These are phyloP conservation scores for Alternaria ethzedia DNA, from an alignment of 2,329 filamentous ascomycete genomes.

Conservation along the genomic window DNA sequence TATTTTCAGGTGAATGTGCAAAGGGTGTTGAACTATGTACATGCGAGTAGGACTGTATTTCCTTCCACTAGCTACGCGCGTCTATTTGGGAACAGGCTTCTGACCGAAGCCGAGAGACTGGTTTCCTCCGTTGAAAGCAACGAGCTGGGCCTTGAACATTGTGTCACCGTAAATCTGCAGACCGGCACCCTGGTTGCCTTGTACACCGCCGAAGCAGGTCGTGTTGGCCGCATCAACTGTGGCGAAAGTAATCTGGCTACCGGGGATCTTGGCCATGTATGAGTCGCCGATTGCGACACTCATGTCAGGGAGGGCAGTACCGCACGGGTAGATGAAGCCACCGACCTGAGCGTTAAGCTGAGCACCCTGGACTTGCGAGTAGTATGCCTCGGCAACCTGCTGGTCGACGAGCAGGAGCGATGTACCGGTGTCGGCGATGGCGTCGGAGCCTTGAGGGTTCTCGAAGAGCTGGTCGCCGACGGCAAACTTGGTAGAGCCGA, in stretches of 20 bases:
- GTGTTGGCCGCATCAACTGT: conserved; percentile 49
- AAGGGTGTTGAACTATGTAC: conserved; percentile 14
- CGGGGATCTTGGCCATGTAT: conserved; percentile 64
- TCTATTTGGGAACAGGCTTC: conserved; percentile 24
- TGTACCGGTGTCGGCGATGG: conserved; percentile 64
- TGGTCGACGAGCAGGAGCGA: conserved; percentile 67
- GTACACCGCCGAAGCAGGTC: conserved; percentile 72
- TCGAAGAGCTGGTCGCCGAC: conserved; percentile 62
- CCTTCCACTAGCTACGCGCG: background rate
- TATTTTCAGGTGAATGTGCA: conserved; percentile 12
- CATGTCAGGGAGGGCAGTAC: conserved; percentile 51
- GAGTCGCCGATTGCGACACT: conserved; percentile 63
- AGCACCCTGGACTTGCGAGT: conserved; percentile 50
- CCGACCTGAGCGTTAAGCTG: conserved; percentile 46
- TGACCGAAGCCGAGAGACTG: conserved; percentile 60
- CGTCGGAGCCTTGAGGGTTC: conserved; percentile 56
- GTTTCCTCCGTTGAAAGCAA: conserved; percentile 64
- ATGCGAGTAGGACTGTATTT: conserved; percentile 5
- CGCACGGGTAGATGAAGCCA: conserved; percentile 55
- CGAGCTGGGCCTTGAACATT: conserved; percentile 66
- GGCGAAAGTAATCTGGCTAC: conserved; percentile 51
- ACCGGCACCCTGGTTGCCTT: conserved; percentile 60
- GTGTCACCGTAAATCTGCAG: conserved; percentile 70
- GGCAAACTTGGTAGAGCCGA: conserved; percentile 63
- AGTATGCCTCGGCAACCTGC: conserved; percentile 57